Evolutionary conservation across 352 stramenopile genomes (phyloP).

Genomic region (Blastocystis sp.): DNA sequence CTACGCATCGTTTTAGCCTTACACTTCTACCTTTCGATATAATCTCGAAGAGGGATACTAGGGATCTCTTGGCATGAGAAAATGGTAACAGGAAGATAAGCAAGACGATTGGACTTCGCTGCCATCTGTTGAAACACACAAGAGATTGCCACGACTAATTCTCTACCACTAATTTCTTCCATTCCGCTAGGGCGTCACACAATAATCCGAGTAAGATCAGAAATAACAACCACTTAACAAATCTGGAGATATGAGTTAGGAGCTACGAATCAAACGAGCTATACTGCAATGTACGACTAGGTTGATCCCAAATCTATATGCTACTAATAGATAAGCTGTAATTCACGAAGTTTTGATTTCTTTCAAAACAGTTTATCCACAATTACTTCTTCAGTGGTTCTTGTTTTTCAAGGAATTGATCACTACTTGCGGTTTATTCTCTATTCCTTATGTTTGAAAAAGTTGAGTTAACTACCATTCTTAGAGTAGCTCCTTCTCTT

Average conservation of each 20-base stretch:
- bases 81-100: not conserved
- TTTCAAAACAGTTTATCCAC: not conserved
- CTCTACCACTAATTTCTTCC: constrained; percentile 42
- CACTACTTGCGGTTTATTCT: not conserved
- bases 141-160: constrained; percentile 18
- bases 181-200: constrained; percentile 3
- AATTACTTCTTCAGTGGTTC: not conserved
- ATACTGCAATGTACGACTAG: not conserved
- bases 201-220: not conserved
- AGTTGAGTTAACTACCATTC: constrained; percentile 22
- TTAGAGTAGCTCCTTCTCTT: constrained; percentile 32
- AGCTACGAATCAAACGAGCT: not conserved
- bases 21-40: not conserved
- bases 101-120: not conserved
- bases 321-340: not conserved
- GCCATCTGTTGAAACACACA: constrained; percentile 37
- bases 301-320: not conserved
- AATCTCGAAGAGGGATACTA: not conserved
- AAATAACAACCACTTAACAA: not conserved
- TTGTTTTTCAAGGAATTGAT: not conserved
- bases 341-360: not conserved
- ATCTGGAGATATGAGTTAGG: not conserved
- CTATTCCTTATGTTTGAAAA: constrained; percentile 39
- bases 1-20: not conserved
- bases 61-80: not conserved